Percentiles rank a stretch among this genome's conserved stretches.
These are phyloP conservation scores for Inga oerstediana DNA, from an alignment of 306 rosid species.

Conservation along the genomic window DNA sequence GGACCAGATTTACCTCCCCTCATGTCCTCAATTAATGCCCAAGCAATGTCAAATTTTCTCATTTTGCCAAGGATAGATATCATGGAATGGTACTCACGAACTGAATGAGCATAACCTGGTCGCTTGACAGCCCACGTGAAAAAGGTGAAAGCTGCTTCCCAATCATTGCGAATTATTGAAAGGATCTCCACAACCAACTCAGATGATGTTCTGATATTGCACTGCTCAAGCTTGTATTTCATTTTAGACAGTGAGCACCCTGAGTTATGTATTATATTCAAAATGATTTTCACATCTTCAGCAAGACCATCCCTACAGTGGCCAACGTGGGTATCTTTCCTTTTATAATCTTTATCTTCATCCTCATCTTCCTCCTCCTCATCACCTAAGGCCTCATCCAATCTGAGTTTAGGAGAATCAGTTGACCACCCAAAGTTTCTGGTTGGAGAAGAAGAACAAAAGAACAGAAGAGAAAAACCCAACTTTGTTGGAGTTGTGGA, in stretches of 20 bases:
- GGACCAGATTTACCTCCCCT: slow-evolving; percentile 43
- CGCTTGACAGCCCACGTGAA: slow-evolving; percentile 88
- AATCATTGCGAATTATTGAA: slow-evolving; percentile 69
- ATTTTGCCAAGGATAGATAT: slow-evolving; percentile 80
- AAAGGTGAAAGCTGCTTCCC: slow-evolving; percentile 89
- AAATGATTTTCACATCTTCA: slow-evolving; percentile 50
- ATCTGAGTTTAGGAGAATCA: slow-evolving; percentile 26
- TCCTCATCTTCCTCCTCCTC: slow-evolving; percentile 6
- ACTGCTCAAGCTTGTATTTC: slow-evolving; percentile 60
- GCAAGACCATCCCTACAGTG: slow-evolving; percentile 44
- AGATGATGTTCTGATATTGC: slow-evolving; percentile 49
- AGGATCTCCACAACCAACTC: slow-evolving; percentile 77
- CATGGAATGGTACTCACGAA: slow-evolving; percentile 82
- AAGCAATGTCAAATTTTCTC: slow-evolving; percentile 90
- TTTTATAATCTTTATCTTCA: slow-evolving; percentile 17
- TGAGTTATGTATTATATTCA: slow-evolving; percentile 53
- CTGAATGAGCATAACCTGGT: slow-evolving; percentile 59
- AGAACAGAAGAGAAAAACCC: slow-evolving; percentile 29
- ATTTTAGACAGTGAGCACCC: slow-evolving; percentile 40
- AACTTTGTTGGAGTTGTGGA: slow-evolving; percentile 21
- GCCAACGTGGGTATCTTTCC: slow-evolving; percentile 23
- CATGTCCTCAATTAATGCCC: slow-evolving; percentile 84
- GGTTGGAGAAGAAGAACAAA: slow-evolving; percentile 37
- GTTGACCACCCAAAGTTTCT: slow-evolving; percentile 21
- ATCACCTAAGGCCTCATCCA: slow-evolving; percentile 18